A percentile compares a stretch with the other conserved stretches of the same genome.
Evolutionary conservation across 2,329 filamentous ascomycete genomes (phyloP).

Genomic region (Mycogone perniciosa): DNA sequence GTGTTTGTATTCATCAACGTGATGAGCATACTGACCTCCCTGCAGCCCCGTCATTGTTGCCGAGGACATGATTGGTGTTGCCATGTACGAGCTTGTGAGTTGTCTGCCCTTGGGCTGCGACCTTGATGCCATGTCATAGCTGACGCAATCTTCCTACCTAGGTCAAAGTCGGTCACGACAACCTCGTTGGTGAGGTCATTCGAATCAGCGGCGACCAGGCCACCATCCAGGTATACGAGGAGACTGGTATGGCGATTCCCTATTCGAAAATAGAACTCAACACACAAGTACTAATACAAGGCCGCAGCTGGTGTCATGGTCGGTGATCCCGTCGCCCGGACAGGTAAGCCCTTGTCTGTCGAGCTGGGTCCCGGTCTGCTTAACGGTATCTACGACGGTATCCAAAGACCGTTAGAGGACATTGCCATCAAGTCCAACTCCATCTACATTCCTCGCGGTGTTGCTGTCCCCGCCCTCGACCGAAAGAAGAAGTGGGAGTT

Average conservation of each 20-base stretch:
- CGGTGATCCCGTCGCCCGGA: conserved; percentile 84
- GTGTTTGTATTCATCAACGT: neutral
- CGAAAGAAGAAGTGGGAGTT: conserved; percentile 95
- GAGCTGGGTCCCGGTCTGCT: conserved; percentile 95
- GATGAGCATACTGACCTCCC: conserved; percentile 16
- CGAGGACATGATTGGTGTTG: conserved; percentile 97
- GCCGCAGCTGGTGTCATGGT: conserved; percentile 83
- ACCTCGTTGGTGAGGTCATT: conserved; percentile 95
- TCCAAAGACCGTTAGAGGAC: conserved; percentile 85
- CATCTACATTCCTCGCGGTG: conserved; percentile 97
- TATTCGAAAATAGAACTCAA: neutral
- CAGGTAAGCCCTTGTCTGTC: conserved; percentile 93
- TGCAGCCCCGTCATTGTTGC: conserved; percentile 84
- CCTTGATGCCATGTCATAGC: conserved; percentile 3
- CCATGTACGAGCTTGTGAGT: conserved; percentile 96
- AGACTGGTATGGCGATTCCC: conserved; percentile 64
- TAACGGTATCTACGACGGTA: conserved; percentile 99
- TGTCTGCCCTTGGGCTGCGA: neutral
- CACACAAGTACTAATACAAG: conserved; percentile 6
- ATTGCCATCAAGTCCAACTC: conserved; percentile 73
- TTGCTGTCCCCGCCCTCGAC: conserved; percentile 80
- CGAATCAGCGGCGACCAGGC: conserved; percentile 93
- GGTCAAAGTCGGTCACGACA: conserved; percentile 88
- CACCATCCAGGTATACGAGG: conserved; percentile 98
- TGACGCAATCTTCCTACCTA: conserved; percentile 27